Base-by-base conservation (phyloP, 352 stramenopile genomes). In the Phytophthora macrochlamydospora region DNA sequence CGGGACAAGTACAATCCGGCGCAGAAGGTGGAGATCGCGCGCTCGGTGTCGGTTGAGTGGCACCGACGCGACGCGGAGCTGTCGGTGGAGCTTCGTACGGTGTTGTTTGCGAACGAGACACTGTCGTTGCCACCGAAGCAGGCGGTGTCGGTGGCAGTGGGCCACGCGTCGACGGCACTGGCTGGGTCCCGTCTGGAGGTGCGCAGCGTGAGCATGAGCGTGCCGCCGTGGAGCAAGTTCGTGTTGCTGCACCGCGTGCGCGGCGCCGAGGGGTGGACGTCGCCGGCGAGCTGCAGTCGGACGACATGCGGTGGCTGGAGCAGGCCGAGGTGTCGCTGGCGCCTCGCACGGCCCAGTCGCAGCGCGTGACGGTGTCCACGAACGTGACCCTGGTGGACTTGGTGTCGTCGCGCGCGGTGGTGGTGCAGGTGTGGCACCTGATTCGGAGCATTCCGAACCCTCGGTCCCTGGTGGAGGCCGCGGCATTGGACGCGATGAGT, bases 201-300 rank as follows among this genome's bases (percentile, higher is more conserved):
- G 46, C 40, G 14, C 40, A 24, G 40, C 7, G 7, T 51, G 50
- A 56, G 50, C 33, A 56, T 56, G 50, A 13, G 31, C 31, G 31
- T 56, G 5, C 50, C 50, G 7, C 50, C 12, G 5, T 56, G 50
- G 50, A 45, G 50, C 33, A 32, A 56, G 5, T 56, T 43, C 12
- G 50, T 56, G 31, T n/a, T 56, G 50, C 31, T 56, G 50, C n/a
- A 43, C 50, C 50, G 50, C n/a, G 33, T 56, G 31, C 11, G 18
- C 33, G 33, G 31, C 31, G 45, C 5, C 45, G 33, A 35, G n/a
- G n/a, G 18, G 0, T 35, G 45, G 28, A 31, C 18, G 13, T 51
- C 28, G 45, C n/a, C 3, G 45, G 45, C 45, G 45, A 51, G n/a
- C n/a, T 51, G n/a, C 14, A 13, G 31, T 56, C 50, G 33, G 11